Evolutionary conservation across 495 filamentous ascomycete genomes (phyloP).

Genomic region (Penicillium odoratum): DNA sequence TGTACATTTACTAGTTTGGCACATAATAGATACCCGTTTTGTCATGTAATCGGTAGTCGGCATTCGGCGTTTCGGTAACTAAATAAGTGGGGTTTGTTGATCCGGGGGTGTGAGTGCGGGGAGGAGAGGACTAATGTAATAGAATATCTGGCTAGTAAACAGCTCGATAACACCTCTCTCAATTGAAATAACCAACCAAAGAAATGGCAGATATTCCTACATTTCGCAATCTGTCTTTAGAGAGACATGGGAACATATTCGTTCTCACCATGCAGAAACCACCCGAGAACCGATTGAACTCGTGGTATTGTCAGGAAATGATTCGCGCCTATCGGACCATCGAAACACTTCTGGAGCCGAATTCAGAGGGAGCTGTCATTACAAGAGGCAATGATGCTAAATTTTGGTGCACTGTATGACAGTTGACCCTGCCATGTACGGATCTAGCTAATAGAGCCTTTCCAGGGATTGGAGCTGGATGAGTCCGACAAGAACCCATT

Average conservation of each 20-base stretch:
- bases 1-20: slow-evolving; percentile 17
- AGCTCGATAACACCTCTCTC: background rate
- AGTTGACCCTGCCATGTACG: background rate
- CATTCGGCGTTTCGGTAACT: slow-evolving; percentile 23
- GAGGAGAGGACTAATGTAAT: background rate
- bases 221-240: slow-evolving; percentile 30
- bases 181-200: background rate
- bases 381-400: slow-evolving; percentile 49
- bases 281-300: slow-evolving; percentile 51
- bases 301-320: slow-evolving; percentile 47
- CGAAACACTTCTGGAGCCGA: slow-evolving; percentile 37
- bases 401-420: slow-evolving; percentile 49
- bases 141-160: background rate
- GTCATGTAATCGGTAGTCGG: slow-evolving; percentile 10
- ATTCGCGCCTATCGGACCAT: slow-evolving; percentile 47
- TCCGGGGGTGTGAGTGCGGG: slow-evolving; percentile 16
- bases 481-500: slow-evolving; percentile 47
- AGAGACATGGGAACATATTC: slow-evolving; percentile 42
- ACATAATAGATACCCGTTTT: slow-evolving; percentile 8
- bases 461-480: slow-evolving; percentile 47
- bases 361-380: slow-evolving; percentile 47
- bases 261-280: slow-evolving; percentile 51
- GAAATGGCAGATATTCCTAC: slow-evolving; percentile 26
- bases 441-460: background rate
- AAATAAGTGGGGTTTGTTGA: slow-evolving; percentile 5